Evolutionary conservation across 176 grass and related monocot species (phyloP), one percentile per base, ranked within the genome.

Genomic region (Cenchrus americanus): DNA sequence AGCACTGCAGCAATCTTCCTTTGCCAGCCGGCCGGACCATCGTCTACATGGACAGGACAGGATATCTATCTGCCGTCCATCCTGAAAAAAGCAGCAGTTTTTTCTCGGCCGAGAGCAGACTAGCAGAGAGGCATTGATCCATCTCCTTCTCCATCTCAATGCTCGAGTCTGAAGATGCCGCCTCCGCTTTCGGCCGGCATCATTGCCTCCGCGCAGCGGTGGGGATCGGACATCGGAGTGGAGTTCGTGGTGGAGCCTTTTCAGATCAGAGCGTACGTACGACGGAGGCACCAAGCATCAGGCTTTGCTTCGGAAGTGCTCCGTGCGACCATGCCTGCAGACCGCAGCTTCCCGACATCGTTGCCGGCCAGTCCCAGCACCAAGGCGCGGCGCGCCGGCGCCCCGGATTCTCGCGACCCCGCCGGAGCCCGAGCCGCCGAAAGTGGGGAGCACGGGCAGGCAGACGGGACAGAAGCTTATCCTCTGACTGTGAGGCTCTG

Each of bases 181-280:
- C 11, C 11, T 5, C 44, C 13, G n/a, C 69, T 71, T 26, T 71
- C 69, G 69, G 69, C 46, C 14, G 44, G 69, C 69, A 72, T 72
- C 46, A 50, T 72, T 47, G 43, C 69, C 14, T n/a, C 43, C 6
- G 66, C 66, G 4, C 19, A 42, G 65, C 18, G 66, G 66, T 12
- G 27, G 62, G 34, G 63, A 10, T 37, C 34, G 34, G 34, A 3
- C 34, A 37, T 37, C 34, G 32, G 64, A 66, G 34, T 5, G 47
- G 10, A 49, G 47, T 49, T 49, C 47, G 47, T 21, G 34, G 34
- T 41, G 42, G 42, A 47, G 41, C 42, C 66, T 58, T 69, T 69
- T 66, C 66, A 64, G 63, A 66, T 8, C 27, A 66, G 63, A 66
- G 58, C 58, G 1, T 6, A 2, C 53, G 17, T 18, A 55, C 53